phyloP scores from a whole-genome alignment of 106 monocot species.

The Alisma plantagoaquatica region DNA sequence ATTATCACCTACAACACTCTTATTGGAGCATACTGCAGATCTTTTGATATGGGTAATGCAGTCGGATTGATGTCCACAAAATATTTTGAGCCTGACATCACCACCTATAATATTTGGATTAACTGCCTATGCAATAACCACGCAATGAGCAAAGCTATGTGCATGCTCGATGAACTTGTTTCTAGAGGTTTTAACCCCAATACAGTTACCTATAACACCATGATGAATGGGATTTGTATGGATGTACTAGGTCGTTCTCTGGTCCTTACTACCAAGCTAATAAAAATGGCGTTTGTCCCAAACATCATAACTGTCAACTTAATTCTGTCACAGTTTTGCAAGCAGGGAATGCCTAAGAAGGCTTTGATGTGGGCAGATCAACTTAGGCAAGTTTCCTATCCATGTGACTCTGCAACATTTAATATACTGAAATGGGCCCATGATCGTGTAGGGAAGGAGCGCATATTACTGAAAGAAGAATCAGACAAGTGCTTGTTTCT shows the following conservation, averaged over 20 bases:
- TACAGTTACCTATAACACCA: constrained; percentile 76
- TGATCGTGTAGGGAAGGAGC: constrained; percentile 14
- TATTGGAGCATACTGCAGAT: constrained; percentile 43
- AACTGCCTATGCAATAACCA: constrained; percentile 47
- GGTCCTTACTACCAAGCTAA: constrained; percentile 54
- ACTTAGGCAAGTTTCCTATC: constrained; percentile 44
- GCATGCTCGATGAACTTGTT: constrained; percentile 46
- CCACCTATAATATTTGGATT: constrained; percentile 92
- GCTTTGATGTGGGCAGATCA: constrained; percentile 66
- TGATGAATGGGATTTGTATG: constrained; percentile 65
- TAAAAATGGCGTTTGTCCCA: constrained; percentile 75
- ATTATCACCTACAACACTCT: constrained; percentile 76
- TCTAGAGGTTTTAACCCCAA: constrained; percentile 46
- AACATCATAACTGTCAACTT: constrained; percentile 72
- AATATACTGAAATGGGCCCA: constrained; percentile 59
- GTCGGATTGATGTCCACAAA: constrained; percentile 43
- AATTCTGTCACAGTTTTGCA: constrained; percentile 79
- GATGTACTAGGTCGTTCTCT: constrained; percentile 67
- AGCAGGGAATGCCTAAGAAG: constrained; percentile 50
- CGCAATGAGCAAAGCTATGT: constrained; percentile 45
- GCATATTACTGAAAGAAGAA: constrained; percentile 1
- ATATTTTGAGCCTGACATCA: constrained; percentile 65
- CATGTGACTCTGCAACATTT: constrained; percentile 48
- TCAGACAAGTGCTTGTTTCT: constrained; percentile 35
- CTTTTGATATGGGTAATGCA: constrained; percentile 36